phyloP scores from a whole-genome alignment of 306 rosid genomes.

The Purshia tridentata region DNA sequence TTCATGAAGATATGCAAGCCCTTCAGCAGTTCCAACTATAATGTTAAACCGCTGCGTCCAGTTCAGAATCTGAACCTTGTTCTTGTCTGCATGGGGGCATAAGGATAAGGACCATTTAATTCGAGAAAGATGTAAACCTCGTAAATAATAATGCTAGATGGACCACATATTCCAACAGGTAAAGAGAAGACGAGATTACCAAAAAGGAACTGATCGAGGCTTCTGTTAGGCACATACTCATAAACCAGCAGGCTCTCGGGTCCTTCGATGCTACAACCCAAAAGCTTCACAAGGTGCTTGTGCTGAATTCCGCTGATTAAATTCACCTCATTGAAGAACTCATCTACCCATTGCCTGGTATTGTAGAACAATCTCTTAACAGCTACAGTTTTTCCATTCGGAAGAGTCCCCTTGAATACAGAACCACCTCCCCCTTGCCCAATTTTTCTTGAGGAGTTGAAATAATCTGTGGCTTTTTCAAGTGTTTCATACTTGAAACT shows the following conservation, averaged over 20 bases:
- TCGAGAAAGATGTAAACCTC: neutral
- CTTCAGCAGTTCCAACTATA: conserved; percentile 76
- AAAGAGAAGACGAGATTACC: conserved; percentile 44
- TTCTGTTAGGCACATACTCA: conserved; percentile 62
- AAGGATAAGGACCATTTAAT: neutral
- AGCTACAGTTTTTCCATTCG: conserved; percentile 58
- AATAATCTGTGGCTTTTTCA: conserved; percentile 78
- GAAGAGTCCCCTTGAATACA: conserved; percentile 76
- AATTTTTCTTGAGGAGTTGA: conserved; percentile 57
- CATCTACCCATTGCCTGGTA: conserved; percentile 92
- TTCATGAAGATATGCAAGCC: conserved; percentile 85
- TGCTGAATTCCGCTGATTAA: conserved; percentile 71
- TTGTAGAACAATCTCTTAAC: conserved; percentile 84
- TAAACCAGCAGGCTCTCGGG: conserved; percentile 92
- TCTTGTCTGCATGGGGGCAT: conserved; percentile 49
- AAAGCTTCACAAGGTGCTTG: conserved; percentile 72
- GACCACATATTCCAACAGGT: neutral
- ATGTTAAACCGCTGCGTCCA: conserved; percentile 72
- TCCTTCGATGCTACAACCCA: conserved; percentile 97
- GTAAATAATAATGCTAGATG: neutral
- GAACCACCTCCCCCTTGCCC: conserved; percentile 94
- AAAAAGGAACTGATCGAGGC: conserved; percentile 75
- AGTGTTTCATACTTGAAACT: conserved; percentile 72
- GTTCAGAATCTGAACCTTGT: conserved; percentile 52
- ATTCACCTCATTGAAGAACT: conserved; percentile 92